Evolutionary conservation across 768 basidiomycete species (phyloP), one percentile per base, ranked within the genome.

Genomic region (Kwoniella mangroviensis): DNA sequence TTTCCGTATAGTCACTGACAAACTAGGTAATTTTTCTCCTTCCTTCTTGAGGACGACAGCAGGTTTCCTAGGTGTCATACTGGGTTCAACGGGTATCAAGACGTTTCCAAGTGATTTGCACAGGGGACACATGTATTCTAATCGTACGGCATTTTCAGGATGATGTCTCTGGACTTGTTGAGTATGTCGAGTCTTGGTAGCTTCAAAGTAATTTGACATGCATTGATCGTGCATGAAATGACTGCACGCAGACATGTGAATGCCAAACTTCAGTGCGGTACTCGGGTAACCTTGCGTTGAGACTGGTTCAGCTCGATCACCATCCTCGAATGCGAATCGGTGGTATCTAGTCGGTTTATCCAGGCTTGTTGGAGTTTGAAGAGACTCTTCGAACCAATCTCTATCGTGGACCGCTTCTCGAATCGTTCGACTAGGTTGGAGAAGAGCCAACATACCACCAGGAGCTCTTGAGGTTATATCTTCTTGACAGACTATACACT

Each of bases 401-500:
- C 71, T 66, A 42, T 80, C 89, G 87, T 57, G 82, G 51, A 90
- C 1, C 90, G 91, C 73, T 91, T 90, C 88, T 56, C 96, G 88
- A 19, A 98, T 86, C 54, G 94, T 84, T 56, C 91, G 87, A 81
- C 94, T 95, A 0, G 95, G 91, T 77, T 98, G 96, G 7, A 99
- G 80, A 56, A 95, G 85, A 1, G 92, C 93, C 19, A 99, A 88
- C 40, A 88, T 88, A 5, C 97, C 97, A 81, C 97, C 98, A 0
- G 92, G 85, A 69, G 88, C 87, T 17, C 86, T 84, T 2, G 87
- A 79, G 73, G 89, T 91, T 62, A 98, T 88, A 70, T 94, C 92
- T 79, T 98, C 97, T 80, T 98, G 97, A 75, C 97, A 99, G 11
- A 98, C 94, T 71, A 99, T 98, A 80, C 97, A 99, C n/a, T 90